These are phyloP conservation scores for Colletotrichum eremochloae DNA, from an alignment of 2,329 filamentous ascomycete species.

Conservation along the genomic window DNA sequence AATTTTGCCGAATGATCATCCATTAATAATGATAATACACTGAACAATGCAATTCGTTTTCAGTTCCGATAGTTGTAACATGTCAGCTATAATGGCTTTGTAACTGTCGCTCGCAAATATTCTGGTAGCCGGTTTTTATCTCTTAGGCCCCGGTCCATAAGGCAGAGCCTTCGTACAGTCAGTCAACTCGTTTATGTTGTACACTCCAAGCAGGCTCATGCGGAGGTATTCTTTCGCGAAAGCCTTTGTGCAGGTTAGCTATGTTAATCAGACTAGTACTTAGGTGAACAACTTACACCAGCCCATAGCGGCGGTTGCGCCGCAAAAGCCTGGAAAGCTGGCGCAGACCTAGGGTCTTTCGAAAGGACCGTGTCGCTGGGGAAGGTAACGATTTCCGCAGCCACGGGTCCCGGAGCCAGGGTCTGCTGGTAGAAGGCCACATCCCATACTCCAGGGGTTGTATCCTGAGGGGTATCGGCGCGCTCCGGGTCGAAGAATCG, in stretches of 20 bases:
- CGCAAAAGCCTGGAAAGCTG: constrained; percentile 56
- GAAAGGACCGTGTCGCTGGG: constrained; percentile 57
- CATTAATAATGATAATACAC: no score
- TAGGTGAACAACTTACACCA: constrained; percentile 49
- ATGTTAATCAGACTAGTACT: fast-evolving
- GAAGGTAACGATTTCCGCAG: constrained; percentile 54
- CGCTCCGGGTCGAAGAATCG: constrained; percentile 56
- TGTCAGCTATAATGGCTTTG: no score
- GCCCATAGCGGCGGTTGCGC: constrained; percentile 56
- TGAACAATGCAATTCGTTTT: no score
- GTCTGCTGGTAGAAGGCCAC: constrained; percentile 63
- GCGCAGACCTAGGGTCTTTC: constrained; percentile 51
- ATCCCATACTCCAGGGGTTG: constrained; percentile 66
- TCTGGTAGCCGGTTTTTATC: no score
- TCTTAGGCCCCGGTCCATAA: neutral
- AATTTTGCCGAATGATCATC: no score
- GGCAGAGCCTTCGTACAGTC: constrained; percentile 68
- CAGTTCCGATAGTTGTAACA: no score
- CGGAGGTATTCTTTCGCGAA: constrained; percentile 67
- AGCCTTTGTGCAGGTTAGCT: constrained; percentile 50
- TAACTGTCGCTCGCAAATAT: neutral
- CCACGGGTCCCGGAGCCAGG: constrained; percentile 48
- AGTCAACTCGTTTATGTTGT: constrained; percentile 68
- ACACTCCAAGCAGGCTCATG: constrained; percentile 67
- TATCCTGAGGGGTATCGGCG: constrained; percentile 63